A percentile compares a stretch with the other conserved stretches of the same genome.
Evolutionary conservation across 208 protist species (phyloP).

Genomic region (Acanthamoeba rhysodes): DNA sequence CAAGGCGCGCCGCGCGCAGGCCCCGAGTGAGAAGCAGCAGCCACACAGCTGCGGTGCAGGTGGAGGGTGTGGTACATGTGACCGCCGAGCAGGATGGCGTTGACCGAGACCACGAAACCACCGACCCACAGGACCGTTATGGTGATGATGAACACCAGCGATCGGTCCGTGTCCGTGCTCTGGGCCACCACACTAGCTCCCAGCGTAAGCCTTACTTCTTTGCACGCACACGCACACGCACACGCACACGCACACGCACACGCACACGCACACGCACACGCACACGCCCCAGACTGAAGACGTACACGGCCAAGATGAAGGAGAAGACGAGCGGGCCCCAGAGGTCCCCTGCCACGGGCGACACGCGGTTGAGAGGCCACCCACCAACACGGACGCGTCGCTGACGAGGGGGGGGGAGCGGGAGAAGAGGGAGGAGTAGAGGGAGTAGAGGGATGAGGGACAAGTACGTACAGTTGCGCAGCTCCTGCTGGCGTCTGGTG

Average conservation of each 20-base stretch:
- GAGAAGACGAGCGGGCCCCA: conserved; percentile 82
- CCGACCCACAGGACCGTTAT: conserved; percentile 84
- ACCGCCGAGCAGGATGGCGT: conserved; percentile 84
- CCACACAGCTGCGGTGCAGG: not conserved
- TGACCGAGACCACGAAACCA: conserved; percentile 81
- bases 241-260: no score
- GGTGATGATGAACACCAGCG: conserved; percentile 76
- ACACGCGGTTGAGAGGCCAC: not conserved
- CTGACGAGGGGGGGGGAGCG: no score
- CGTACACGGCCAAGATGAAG: conserved; percentile 71
- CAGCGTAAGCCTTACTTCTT: not conserved
- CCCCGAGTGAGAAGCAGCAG: not conserved
- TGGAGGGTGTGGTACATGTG: conserved; percentile 63
- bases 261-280: no score
- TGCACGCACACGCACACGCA: no score
- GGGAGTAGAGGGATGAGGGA: not conserved
- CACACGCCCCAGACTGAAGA: not conserved
- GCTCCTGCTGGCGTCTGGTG: conserved; percentile 68
- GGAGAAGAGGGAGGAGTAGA: no score
- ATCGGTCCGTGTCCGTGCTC: not conserved
- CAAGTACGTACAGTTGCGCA: conserved; percentile 73
- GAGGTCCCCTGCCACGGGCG: conserved; percentile 76
- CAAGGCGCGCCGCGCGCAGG: no score
- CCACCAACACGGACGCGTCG: no score
- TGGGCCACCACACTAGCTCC: not conserved